A percentile compares a stretch with the other conserved stretches of the same genome.
Conservation (phyloP, 768 basidiomycete genomes). For the Podaxis sp. region DNA sequence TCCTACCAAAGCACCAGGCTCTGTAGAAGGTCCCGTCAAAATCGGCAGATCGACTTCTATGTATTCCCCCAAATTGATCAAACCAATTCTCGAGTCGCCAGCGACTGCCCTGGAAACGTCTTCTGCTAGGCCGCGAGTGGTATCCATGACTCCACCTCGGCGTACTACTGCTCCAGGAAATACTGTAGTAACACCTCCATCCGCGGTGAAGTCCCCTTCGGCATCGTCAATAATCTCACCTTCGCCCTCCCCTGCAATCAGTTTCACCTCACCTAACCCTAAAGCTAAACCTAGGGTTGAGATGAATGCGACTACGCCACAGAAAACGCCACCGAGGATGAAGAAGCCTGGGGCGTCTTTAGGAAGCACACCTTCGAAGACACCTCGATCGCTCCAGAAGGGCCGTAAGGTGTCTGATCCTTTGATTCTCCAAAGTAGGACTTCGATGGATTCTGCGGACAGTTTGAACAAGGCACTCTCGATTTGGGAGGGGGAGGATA, state of each 20-base stretch:
- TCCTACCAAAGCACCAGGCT: conserved; percentile 14
- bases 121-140: conserved; percentile 33
- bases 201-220: conserved; percentile 23
- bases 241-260: conserved; percentile 30
- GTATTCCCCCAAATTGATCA: conserved; percentile 19
- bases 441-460: conserved; percentile 22
- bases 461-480: conserved; percentile 24
- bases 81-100: conserved; percentile 15
- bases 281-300: conserved; percentile 21
- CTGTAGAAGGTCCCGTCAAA: conserved; percentile 21
- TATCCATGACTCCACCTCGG: conserved; percentile 39
- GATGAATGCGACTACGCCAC: conserved; percentile 22
- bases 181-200: conserved; percentile 13
- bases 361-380: conserved; percentile 19
- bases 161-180: conserved; percentile 16
- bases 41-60: conserved; percentile 23
- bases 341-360: neutral
- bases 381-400: conserved; percentile 10
- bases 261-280: conserved; percentile 37
- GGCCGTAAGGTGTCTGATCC: conserved; percentile 9
- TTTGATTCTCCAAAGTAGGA: conserved; percentile 18
- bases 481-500: conserved; percentile 43
- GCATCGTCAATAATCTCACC: conserved; percentile 21
- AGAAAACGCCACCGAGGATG: conserved; percentile 24
- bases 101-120: conserved; percentile 11